Evolutionary conservation across 306 rosid species (phyloP).

Genomic region (Potentilla sterilis): DNA sequence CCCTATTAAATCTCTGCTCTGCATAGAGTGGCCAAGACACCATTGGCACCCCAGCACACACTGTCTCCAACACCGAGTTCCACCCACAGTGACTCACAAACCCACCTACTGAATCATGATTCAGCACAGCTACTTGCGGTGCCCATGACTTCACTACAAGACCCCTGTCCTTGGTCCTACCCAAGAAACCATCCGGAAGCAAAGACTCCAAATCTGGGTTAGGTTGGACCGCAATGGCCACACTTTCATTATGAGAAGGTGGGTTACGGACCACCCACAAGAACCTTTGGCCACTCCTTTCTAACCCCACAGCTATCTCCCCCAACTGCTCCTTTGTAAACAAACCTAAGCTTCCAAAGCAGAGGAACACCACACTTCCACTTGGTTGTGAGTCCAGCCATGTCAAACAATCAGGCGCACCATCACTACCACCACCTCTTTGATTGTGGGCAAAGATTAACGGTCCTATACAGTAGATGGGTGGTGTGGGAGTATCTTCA

Average conservation of each 20-base stretch:
- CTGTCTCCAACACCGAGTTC: constrained; percentile 63
- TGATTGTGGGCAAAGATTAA: constrained; percentile 11
- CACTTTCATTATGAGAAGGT: background rate
- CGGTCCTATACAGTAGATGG: constrained; percentile 43
- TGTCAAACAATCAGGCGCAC: constrained; percentile 31
- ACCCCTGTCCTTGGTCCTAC: constrained; percentile 41
- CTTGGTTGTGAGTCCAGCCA: constrained; percentile 60
- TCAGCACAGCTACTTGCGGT: constrained; percentile 45
- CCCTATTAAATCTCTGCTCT: constrained; percentile 45
- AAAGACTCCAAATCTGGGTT: constrained; percentile 37
- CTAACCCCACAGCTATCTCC: constrained; percentile 57
- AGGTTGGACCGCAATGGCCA: background rate
- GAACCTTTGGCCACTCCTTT: constrained; percentile 50
- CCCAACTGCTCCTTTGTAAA: constrained; percentile 37
- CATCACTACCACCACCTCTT: background rate
- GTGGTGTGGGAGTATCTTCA: constrained; percentile 14
- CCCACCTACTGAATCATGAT: constrained; percentile 59
- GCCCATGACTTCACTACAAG: constrained; percentile 54
- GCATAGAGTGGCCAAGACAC: constrained; percentile 64
- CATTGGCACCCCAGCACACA: constrained; percentile 45
- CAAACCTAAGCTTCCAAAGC: constrained; percentile 60
- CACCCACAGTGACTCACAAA: constrained; percentile 66
- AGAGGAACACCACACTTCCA: constrained; percentile 49
- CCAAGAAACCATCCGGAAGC: constrained; percentile 50
- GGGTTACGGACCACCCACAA: constrained; percentile 58